phyloP scores from a whole-genome alignment of 108 stramenopile genomes.

The Nannochloropsis salina region DNA sequence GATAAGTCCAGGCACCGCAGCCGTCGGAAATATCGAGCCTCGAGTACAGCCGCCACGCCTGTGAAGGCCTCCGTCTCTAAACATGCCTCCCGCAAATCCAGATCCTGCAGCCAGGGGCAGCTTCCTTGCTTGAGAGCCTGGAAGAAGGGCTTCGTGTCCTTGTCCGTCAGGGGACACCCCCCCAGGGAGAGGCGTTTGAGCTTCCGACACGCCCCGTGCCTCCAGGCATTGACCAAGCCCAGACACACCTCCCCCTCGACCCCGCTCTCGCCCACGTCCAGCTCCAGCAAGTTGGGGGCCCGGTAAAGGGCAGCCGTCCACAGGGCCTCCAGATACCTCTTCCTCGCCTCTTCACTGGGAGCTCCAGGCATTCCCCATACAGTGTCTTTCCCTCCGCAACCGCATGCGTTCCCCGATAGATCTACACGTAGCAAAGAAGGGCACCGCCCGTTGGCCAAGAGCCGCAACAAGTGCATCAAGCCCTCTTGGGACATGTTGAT shows the following conservation, averaged over 20 bases:
- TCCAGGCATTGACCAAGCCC: not conserved
- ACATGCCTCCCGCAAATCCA: conserved; percentile 1
- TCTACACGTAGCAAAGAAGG: not conserved
- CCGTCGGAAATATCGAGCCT: not conserved
- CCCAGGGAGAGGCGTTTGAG: not conserved
- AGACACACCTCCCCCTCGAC: not conserved
- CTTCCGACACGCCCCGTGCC: not conserved
- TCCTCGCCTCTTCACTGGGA: not conserved
- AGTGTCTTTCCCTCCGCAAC: not conserved
- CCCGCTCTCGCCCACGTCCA: not conserved
- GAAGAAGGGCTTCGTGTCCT: not conserved
- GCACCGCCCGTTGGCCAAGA: not conserved
- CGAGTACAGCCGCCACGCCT: not conserved
- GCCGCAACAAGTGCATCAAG: not conserved
- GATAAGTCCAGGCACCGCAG: conserved; percentile 4
- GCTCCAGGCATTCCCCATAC: not conserved
- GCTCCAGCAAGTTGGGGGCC: not conserved
- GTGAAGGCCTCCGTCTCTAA: not conserved
- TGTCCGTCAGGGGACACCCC: not conserved
- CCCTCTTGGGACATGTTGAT: not conserved
- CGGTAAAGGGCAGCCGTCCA: not conserved
- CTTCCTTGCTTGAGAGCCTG: not conserved
- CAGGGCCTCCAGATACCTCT: conserved; percentile 15
- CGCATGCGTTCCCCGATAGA: not conserved
- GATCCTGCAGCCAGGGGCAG: not conserved